Conservation (phyloP, 768 basidiomycete species). For the Rhodotorula paludigena region DNA sequence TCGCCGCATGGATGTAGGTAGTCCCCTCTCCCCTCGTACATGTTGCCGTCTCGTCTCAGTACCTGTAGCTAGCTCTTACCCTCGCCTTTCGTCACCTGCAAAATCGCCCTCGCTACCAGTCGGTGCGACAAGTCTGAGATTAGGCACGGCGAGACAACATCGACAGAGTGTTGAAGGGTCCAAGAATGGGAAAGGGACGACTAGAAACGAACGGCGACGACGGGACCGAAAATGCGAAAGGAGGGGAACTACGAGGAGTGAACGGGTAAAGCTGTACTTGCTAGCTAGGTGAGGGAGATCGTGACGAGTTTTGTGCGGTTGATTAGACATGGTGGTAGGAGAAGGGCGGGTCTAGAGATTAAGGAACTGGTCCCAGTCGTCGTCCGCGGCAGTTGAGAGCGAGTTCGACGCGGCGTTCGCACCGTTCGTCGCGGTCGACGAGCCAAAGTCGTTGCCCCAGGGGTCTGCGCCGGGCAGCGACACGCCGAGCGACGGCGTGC, state of each 20-base stretch:
- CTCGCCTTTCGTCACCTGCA: too few relatives aligned
- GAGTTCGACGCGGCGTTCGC: too few relatives aligned
- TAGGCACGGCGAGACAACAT: neutral
- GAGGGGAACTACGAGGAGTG: neutral
- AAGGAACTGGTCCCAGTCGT: slow-evolving; percentile 23
- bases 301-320: neutral
- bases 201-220: neutral
- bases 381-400: slow-evolving; percentile 7
- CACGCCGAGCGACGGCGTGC: slow-evolving; percentile 23
- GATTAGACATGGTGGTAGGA: too few relatives aligned
- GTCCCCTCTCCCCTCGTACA: too few relatives aligned
- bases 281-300: neutral
- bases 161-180: neutral
- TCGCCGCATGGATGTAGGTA: too few relatives aligned
- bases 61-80: too few relatives aligned
- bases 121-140: too few relatives aligned
- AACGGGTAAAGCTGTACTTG: too few relatives aligned
- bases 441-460: slow-evolving; percentile 9
- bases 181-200: too few relatives aligned
- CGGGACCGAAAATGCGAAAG: neutral
- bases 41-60: too few relatives aligned
- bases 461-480: neutral
- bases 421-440: neutral
- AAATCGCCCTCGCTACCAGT: too few relatives aligned
- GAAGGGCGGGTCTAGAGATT: too few relatives aligned